Conservation (phyloP, 371 early-diverging fungal genomes). For the Apophysomyces ossiformis region DNA sequence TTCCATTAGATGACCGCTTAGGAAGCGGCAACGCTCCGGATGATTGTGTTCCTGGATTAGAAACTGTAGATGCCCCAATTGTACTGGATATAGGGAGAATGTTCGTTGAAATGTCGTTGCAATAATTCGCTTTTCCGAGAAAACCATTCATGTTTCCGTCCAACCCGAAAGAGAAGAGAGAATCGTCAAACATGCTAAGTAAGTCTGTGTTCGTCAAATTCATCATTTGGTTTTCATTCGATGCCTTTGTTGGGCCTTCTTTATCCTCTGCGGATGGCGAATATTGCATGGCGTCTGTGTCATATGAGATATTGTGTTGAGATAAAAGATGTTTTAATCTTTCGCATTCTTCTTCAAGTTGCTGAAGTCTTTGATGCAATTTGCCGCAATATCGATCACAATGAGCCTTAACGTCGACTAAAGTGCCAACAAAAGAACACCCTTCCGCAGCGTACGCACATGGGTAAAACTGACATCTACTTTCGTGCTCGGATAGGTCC, state of each 20-base stretch:
- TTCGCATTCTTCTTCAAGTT: constrained; percentile 40
- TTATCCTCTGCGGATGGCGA: background rate
- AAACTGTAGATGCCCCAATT: background rate
- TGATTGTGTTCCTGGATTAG: background rate
- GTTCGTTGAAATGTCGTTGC: constrained; percentile 11
- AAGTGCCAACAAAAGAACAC: constrained; percentile 44
- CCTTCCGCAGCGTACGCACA: constrained; percentile 46
- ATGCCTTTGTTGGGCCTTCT: constrained; percentile 12
- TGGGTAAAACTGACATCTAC: constrained; percentile 42
- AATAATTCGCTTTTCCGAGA: background rate
- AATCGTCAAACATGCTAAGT: background rate
- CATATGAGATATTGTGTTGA: background rate
- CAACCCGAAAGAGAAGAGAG: background rate
- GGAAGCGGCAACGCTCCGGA: constrained; percentile 16
- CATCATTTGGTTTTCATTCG: background rate
- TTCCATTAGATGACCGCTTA: constrained; percentile 45
- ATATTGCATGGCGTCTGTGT: background rate
- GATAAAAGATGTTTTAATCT: constrained; percentile 25
- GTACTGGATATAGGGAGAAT: constrained; percentile 8
- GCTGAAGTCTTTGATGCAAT: constrained; percentile 37
- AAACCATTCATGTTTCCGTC: background rate
- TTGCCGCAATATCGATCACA: constrained; percentile 46
- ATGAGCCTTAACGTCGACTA: constrained; percentile 34
- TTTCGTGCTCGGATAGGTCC: constrained; percentile 38
- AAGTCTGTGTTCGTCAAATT: background rate